Evolutionary conservation across 1,284 basidiomycete genomes (phyloP), one percentile per base, ranked within the genome.

Genomic region (Ceratobasidium sp.): DNA sequence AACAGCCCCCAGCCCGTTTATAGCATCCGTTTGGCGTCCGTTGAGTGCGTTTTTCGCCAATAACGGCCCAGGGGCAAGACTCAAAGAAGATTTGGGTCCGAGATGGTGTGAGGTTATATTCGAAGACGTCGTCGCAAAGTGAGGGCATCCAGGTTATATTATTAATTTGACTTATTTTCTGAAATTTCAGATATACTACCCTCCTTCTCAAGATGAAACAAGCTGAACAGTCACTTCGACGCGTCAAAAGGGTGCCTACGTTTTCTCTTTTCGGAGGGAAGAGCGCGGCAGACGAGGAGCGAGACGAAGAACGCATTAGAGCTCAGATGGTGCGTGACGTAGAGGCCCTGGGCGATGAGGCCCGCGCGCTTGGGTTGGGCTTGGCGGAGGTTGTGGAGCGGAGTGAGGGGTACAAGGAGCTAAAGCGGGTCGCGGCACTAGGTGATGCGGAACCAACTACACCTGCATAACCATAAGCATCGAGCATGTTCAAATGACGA

Each of bases 251-350:
- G 84, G 94, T 93, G 81, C 86, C 90, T 0, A 88, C 92, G 17
- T 94, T 96, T 83, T 93, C 94, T 1, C 86, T 96, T 38, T 97
- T 97, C 82, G 81, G 83, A 48, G 87, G 91, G 50, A 87, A 86
- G 65, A 82, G 86, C 1, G 77, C 81, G 48, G 81, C 70, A 59
- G 91, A 92, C 23, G 91, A 92, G 46, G 93, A 94, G 74, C 88
- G 88, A 54, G 95, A 95, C 79, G 93, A 95, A 82, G 94, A 92
- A 81, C 90, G 92, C 54, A 95, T 98, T 79, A 90, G 92, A 59
- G 85, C 86, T 61, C 96, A 98, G 85, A 96, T 98, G 92, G 89
- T 92, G 69, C 85, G 94, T 20, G 97, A 98, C 82, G 92, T 96
- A 0, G 90, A 93, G 69, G 92, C 92, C 17, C 92, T 98, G 80